These are phyloP conservation scores for Monosporascus sp. DNA, from an alignment of 2,329 filamentous ascomycete genomes.

Conservation along the genomic window DNA sequence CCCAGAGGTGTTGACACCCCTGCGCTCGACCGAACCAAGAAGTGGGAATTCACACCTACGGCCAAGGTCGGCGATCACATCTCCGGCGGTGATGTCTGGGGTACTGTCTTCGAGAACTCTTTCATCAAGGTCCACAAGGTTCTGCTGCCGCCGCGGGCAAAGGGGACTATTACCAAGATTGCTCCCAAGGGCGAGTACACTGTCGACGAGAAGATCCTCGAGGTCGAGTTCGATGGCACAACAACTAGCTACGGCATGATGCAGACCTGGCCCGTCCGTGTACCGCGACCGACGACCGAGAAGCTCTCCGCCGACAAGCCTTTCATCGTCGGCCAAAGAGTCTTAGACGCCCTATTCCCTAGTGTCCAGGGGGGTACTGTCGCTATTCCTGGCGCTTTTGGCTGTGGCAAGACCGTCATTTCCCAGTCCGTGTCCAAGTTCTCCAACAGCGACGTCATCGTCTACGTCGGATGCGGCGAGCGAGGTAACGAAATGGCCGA, in stretches of 20 bases:
- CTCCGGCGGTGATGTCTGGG: conserved; percentile 93
- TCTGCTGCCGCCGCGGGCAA: conserved; percentile 80
- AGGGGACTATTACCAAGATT: conserved; percentile 89
- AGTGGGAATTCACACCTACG: conserved; percentile 92
- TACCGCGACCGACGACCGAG: conserved; percentile 86
- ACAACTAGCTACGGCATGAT: conserved; percentile 96
- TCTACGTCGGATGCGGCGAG: conserved; percentile 75
- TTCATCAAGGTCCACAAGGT: conserved; percentile 92
- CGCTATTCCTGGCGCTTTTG: conserved; percentile 96
- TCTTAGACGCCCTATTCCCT: conserved; percentile 93
- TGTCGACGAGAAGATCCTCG: conserved; percentile 87
- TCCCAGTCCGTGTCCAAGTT: conserved; percentile 98
- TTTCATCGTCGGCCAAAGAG: conserved; percentile 94
- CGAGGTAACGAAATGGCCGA: conserved; percentile 94
- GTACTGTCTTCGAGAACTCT: conserved; percentile 92
- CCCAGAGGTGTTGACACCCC: conserved; percentile 88
- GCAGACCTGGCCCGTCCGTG: conserved; percentile 97
- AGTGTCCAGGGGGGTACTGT: conserved; percentile 96
- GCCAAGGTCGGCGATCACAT: conserved; percentile 97
- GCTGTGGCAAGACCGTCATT: conserved; percentile 99
- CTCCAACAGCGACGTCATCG: conserved; percentile 98
- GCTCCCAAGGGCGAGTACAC: conserved; percentile 88
- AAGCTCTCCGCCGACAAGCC: conserved; percentile 85
- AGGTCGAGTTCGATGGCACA: conserved; percentile 95
- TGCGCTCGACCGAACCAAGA: conserved; percentile 82